Evolutionary conservation across 2,329 filamentous ascomycete genomes (phyloP).

Genomic region (Fusarium subglutinans): DNA sequence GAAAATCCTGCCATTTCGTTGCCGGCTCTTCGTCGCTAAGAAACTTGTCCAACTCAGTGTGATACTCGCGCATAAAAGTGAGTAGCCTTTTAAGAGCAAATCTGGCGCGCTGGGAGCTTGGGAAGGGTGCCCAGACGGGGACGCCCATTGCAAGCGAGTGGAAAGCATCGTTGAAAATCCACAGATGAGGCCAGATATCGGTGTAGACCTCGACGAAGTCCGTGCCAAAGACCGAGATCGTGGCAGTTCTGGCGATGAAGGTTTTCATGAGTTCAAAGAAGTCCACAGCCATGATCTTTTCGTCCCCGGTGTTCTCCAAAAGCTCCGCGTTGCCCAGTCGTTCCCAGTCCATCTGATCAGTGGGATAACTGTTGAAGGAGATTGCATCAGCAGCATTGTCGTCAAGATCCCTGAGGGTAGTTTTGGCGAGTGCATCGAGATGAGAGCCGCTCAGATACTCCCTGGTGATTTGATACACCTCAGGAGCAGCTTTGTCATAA

Average conservation of each 20-base stretch:
- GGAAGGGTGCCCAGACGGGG: constrained; percentile 48
- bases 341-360: constrained; percentile 54
- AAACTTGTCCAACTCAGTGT: constrained; percentile 49
- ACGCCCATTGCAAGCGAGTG: constrained; percentile 44
- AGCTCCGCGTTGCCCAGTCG: constrained; percentile 45
- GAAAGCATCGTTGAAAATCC: constrained; percentile 50
- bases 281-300: constrained; percentile 47
- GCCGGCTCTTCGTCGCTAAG: constrained; percentile 46
- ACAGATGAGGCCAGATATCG: constrained; percentile 50
- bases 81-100: constrained; percentile 44
- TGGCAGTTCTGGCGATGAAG: constrained; percentile 50
- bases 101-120: constrained; percentile 46
- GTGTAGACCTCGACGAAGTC: constrained; percentile 54
- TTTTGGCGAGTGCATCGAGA: constrained; percentile 36
- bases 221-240: constrained; percentile 50
- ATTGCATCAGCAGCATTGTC: constrained; percentile 48
- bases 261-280: constrained; percentile 48
- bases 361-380: constrained; percentile 50
- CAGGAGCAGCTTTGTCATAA: constrained; percentile 42
- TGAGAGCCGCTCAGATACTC: constrained; percentile 41
- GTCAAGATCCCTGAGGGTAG: constrained; percentile 37
- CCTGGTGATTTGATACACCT: constrained; percentile 43
- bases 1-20: constrained; percentile 49
- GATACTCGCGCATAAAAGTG: constrained; percentile 46
- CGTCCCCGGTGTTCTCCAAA: constrained; percentile 38